These are phyloP conservation scores for Gynochthodes officinalis DNA, from an alignment of 257 asterid genomes.

Conservation along the genomic window DNA sequence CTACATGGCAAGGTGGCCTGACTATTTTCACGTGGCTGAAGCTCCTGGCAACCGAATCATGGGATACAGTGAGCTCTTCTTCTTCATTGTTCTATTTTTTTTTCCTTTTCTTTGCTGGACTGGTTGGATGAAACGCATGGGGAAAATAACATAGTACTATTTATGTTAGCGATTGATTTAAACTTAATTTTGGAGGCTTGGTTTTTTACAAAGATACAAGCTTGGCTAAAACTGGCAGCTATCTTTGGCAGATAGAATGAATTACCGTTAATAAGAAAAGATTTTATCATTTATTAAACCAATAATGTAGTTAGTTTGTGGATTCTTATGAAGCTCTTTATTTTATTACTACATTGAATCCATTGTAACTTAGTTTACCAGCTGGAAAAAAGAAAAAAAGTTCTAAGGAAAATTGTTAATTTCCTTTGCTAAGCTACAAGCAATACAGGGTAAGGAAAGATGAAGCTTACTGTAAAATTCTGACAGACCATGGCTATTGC, in stretches of 20 bases:
- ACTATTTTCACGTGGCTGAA: constrained; percentile 89
- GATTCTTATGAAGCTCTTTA: neutral
- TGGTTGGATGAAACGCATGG: neutral
- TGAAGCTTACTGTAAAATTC: neutral
- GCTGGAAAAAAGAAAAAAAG: neutral
- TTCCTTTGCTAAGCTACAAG: neutral
- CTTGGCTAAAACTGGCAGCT: neutral
- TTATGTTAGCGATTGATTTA: too few relatives aligned
- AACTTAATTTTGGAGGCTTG: neutral
- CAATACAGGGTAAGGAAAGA: neutral
- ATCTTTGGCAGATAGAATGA: neutral
- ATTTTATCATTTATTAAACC: too few relatives aligned
- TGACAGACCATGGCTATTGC: neutral
- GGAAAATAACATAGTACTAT: neutral
- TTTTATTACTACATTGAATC: neutral
- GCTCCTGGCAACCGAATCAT: constrained; percentile 74
- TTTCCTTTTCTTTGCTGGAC: too few relatives aligned
- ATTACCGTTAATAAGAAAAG: too few relatives aligned
- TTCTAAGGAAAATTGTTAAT: too few relatives aligned
- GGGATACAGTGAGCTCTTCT: constrained; percentile 42
- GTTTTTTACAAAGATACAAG: neutral
- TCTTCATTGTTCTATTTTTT: neutral
- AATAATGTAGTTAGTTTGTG: too few relatives aligned
- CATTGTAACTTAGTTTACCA: neutral
- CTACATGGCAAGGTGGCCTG: constrained; percentile 97